Base-by-base conservation (phyloP, 495 filamentous ascomycete genomes). In the Extremus antarcticus region DNA sequence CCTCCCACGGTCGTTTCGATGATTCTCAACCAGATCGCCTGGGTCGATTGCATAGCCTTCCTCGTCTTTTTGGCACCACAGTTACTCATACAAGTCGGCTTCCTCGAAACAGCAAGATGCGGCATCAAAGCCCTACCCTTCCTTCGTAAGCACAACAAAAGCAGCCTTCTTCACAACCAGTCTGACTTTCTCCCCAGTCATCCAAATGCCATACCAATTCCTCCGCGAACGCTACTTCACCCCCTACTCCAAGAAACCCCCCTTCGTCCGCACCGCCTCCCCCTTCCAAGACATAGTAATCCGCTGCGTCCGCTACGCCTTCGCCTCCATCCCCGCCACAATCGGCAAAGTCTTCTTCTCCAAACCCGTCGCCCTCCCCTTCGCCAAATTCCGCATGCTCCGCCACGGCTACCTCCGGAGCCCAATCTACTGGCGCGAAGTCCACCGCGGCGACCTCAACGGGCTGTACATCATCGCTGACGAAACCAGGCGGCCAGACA, bases 261-360 rank as follows among this genome's bases (percentile, higher is more conserved):
- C 81, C 3, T 88, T 86, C 58, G 76, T 83, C n/a, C 79, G 74
- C 49, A 74, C 73, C 49, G 79, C 83, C 9, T 77, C 83, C 7
- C 68, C 73, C 15, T 90, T 90, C 61, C 82, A 89, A 61, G 86
- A 88, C 63, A 62, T 87, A 39, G 82, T 87, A 17, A 74, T 88
- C 53, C 72, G 83, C 35, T 88, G 82, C 64, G 81, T 89, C 32
- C 78, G 84, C 53, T 89, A 85, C 74, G 84, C 81, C 23, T 90
- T 90, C 63, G 76, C 80, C 24, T 76, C 77, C 55, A 77, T 90
- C 46, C 80, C 82, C 1, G 73, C 84, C 15, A 73, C 62, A 25
- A 76, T 90, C 45, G 83, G 83, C 16, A 71, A 78, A 40, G 80
- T 88, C 11, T 89, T 90, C 73, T 86, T 90, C 67, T 81, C 78